Base-by-base conservation (phyloP, 192 early-diverging fungal species). In the Entomortierella chlamydospora region DNA sequence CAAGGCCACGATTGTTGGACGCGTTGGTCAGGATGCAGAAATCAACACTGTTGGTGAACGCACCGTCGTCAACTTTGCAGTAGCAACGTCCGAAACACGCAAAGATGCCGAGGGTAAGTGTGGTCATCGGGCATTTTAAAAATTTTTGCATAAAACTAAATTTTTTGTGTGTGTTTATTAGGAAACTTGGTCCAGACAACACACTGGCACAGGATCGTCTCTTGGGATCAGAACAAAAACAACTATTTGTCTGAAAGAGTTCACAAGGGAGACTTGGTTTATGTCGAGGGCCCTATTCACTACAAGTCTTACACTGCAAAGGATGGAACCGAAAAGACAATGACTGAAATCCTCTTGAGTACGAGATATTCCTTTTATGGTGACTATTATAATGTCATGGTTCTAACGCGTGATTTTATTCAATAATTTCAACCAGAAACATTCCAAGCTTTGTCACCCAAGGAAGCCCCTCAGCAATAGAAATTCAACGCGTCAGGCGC, bases 151-250 rank as follows among this genome's bases (percentile, higher is more conserved):
- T 10, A 37, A 37, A 37, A 7, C 10, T 41, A 28, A 56, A 56
- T 25, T 56, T 56, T 57, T 57, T 57, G 0, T 49, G 26, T 15
- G 8, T 60, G 8, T 59, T n/a, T 11, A 31, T 57, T 57, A 87
- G 86, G 89, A 61, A 89, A 93, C 66, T 67, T 88, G 37, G 64
- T 93, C 55, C 87, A 93, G 81, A 83, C 84, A 39, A 91, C 90
- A 25, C 87, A 87, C 64, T 93, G 91, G 91, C 91, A 93, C 79
- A 83, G 82, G 51, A 81, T 93, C 66, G 65, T 72, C 39, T 82
- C 73, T 12, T 88, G 84, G 82, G 71, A 80, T 31, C 59, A 72
- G 25, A 64, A 64, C 33, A 68, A 51, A 51, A 76, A 82, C 68
- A 39, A 65, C 6, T 83, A 83, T 61, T 62, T 80, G 28, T 42